Base-by-base conservation (phyloP, 306 rosid genomes). In the Pyrus pyrifolia region DNA sequence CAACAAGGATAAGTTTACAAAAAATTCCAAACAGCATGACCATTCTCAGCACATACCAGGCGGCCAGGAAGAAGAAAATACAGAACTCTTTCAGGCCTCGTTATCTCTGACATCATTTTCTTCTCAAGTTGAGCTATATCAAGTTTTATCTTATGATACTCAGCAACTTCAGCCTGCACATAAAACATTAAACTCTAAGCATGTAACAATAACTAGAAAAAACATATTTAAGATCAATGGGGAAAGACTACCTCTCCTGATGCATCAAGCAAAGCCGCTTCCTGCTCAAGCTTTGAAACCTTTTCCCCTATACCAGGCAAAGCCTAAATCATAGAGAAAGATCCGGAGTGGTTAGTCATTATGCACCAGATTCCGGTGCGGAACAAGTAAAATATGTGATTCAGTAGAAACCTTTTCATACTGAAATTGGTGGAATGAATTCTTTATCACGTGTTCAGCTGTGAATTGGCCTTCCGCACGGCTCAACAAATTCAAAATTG, bases 391-490 rank as follows among this genome's bases (percentile, higher is more conserved):
- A 65, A 64, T 33, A 79, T 83, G 73, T 27, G 83, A 72, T 40
- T 76, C 25, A 53, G 79, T 59, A 77, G 67, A 83, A 79, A 95
- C 97, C 98, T 95, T 95, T 81, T 95, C 98, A 78, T 95, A 81
- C 85, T 95, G 98, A 84, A 95, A 95, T 78, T 95, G 98, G 81
- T 92, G 98, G 83, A 95, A 90, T 73, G 97, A 95, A 84, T 92
- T 90, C 84, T 85, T 87, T 80, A 95, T 95, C 61, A 95, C 98
- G 2, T 92, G 98, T 71, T 95, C 98, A 4, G 98, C 97, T 27
- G 97, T 92, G 80, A 95, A 95, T 75, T 95, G 98, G 79, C 98
- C 98, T 87, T 95, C 98, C 0, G 98, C 97, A 21, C 97, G 96
- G 84, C 98, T 92, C 98, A 95, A 87, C 87, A 95, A 85, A 85